Evolutionary conservation across 2,329 filamentous ascomycete genomes (phyloP).

Genomic region (Aureobasidium sp.): DNA sequence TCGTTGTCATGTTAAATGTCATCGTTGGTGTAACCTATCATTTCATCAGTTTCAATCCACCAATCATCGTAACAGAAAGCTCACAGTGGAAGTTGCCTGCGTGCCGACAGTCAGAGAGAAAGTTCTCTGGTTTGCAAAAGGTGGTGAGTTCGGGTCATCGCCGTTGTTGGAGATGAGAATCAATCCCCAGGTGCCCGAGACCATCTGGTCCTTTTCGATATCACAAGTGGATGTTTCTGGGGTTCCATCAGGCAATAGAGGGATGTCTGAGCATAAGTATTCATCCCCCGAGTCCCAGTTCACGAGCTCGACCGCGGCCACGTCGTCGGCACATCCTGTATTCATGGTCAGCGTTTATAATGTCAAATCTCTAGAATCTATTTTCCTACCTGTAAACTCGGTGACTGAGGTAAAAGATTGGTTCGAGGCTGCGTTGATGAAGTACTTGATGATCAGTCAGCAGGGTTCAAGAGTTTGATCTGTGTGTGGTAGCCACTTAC

Average conservation of each 20-base stretch:
- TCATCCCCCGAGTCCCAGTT: constrained; percentile 16
- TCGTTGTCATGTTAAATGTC: constrained; percentile 14
- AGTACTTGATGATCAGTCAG: constrained; percentile 15
- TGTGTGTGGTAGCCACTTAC: neutral
- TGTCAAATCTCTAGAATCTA: neutral
- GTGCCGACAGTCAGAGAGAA: constrained; percentile 16
- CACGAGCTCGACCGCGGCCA: constrained; percentile 15
- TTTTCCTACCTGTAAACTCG: constrained; percentile 18
- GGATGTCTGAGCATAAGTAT: constrained; percentile 16
- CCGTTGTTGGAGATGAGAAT: constrained; percentile 20
- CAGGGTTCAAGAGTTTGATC: neutral
- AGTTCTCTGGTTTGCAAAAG: constrained; percentile 19
- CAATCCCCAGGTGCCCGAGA: constrained; percentile 18
- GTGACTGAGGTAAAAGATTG: constrained; percentile 20
- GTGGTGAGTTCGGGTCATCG: constrained; percentile 16
- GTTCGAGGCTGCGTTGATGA: constrained; percentile 20
- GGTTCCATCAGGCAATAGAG: constrained; percentile 10
- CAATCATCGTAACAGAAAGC: neutral
- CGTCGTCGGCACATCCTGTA: constrained; percentile 18
- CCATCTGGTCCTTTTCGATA: constrained; percentile 20
- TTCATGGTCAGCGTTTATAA: neutral
- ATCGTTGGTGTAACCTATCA: constrained; percentile 14
- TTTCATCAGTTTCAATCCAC: neutral
- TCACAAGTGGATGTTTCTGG: constrained; percentile 20
- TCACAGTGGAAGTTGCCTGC: constrained; percentile 13